These are phyloP conservation scores for Peronosclerospora sorghi DNA, from an alignment of 352 stramenopile species.

Conservation along the genomic window DNA sequence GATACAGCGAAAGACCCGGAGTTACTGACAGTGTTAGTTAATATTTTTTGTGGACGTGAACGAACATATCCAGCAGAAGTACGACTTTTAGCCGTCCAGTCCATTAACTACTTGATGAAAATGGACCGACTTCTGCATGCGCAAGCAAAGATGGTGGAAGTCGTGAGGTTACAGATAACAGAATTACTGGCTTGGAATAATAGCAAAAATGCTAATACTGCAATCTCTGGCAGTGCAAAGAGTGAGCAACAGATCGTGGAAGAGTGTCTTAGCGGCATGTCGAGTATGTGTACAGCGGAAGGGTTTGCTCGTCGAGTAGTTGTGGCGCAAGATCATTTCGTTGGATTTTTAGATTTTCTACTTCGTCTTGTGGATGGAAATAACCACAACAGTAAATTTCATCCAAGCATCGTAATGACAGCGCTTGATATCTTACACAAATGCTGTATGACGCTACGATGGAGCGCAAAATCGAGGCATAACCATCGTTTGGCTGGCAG, in stretches of 20 bases:
- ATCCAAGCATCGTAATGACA: slow-evolving; percentile 53
- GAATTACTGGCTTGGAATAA: slow-evolving; percentile 32
- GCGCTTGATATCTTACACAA: slow-evolving; percentile 60
- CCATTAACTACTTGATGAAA: slow-evolving; percentile 81
- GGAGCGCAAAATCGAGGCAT: slow-evolving; percentile 18
- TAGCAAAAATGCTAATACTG: slow-evolving; percentile 1
- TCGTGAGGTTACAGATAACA: slow-evolving; percentile 43
- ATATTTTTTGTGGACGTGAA: slow-evolving; percentile 37
- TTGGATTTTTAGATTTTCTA: slow-evolving; percentile 50
- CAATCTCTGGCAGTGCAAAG: slow-evolving; percentile 6
- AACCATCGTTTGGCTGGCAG: slow-evolving; percentile 1
- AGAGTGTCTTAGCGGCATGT: slow-evolving; percentile 67
- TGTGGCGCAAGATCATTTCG: slow-evolving; percentile 24
- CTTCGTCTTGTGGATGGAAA: slow-evolving; percentile 21
- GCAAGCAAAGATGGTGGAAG: slow-evolving; percentile 30
- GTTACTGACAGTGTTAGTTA: slow-evolving; percentile 35
- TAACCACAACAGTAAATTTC: slow-evolving; percentile 26
- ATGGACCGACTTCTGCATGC: slow-evolving; percentile 60
- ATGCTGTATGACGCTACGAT: slow-evolving; percentile 61
- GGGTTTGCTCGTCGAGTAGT: slow-evolving; percentile 43
- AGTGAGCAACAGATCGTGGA: slow-evolving; percentile 65
- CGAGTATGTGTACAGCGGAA: slow-evolving; percentile 48
- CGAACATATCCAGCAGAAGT: slow-evolving; percentile 31
- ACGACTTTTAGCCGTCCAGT: slow-evolving; percentile 57
- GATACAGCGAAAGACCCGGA: slow-evolving; percentile 48